Base-by-base conservation (phyloP, 306 rosid species). In the Pyrus pyrifolia region DNA sequence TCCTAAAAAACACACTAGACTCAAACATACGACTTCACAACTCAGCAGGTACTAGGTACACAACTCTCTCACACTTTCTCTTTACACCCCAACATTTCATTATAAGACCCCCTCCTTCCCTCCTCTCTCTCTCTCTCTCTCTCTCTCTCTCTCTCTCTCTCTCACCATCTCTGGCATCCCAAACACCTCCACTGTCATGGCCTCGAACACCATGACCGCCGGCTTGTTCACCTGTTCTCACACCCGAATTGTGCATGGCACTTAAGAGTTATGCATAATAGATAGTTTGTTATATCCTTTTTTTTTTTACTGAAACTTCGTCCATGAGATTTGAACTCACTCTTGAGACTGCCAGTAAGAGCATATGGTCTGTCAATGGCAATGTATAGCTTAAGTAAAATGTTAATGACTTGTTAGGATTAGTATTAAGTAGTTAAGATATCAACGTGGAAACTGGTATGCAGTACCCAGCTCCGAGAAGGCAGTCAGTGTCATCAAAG, bases 21-120 rank as follows among this genome's bases (percentile, higher is more conserved):
- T 86, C 90, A 83, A 88, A 85, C 81, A 74, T 49, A 81, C 31
- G 96, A 92, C 98, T 81, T 92, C 81, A 87, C 93, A 95, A 95
- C 98, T 86, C 87, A 61, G 80, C 1, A 35, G 42, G 42, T 35
- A 35, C 8, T 88, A 81, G 97, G 96, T 92, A 74, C 78, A 71
- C 57, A 76, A 69, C 55, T 69, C 78, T 64, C 72, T 74, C 73
- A 65, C n/a, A 38, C 49, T 23, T 0, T 13, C 64, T 67, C 46
- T 35, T 51, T 27, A 18, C 62, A 38, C 52, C 82, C 84, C 80
- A 73, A 79, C 70, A 58, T 68, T 82, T 73, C 80, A 84, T 74
- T 90, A 87, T 89, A 87, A 85, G 81, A 77, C 85, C 81, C 19
- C 53, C 6, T 18, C 53, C 18, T 15, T 18, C 19, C 46, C 53